phyloP scores from a whole-genome alignment of 2,329 filamentous ascomycete species.

The Plenodomus lindquistii region DNA sequence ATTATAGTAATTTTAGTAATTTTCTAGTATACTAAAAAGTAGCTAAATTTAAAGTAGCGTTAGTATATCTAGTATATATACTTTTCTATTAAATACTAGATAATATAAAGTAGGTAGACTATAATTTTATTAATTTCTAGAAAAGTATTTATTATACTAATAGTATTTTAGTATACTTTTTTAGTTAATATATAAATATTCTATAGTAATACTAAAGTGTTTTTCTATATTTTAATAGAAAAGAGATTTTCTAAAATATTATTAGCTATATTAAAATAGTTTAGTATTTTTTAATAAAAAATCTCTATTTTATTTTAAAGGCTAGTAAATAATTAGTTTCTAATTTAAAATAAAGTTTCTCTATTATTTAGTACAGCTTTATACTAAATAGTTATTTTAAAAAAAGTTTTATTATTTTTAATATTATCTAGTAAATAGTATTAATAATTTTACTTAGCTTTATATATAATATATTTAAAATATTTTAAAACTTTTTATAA shows the following conservation, averaged over 20 bases:
- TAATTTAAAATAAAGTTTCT: conserved; percentile 2
- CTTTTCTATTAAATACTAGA: not conserved
- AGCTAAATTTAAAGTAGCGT: conserved; percentile 2
- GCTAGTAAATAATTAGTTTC: not conserved
- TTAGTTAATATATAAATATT: not conserved
- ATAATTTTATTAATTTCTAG: not conserved
- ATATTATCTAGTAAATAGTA: not conserved
- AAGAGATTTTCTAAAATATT: not conserved
- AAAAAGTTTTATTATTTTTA: not conserved
- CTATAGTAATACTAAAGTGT: not conserved
- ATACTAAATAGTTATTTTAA: conserved; percentile 1
- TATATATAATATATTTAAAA: not conserved
- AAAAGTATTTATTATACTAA: not conserved
- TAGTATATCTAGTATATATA: conserved; percentile 1
- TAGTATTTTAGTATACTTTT: conserved; percentile 1
- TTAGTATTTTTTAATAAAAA: not conserved
- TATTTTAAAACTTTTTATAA: not conserved
- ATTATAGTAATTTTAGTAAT: conserved; percentile 7
- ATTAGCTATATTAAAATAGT: not conserved
- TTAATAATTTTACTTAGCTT: conserved; percentile 3
- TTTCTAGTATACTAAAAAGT: conserved; percentile 3
- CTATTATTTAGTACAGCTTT: conserved; percentile 1
- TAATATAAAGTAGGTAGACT: not conserved
- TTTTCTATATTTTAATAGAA: not conserved
- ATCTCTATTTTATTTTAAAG: conserved; percentile 2